Conservation (phyloP, 371 early-diverging fungal species). For the Syncephalastrum contaminatum region DNA sequence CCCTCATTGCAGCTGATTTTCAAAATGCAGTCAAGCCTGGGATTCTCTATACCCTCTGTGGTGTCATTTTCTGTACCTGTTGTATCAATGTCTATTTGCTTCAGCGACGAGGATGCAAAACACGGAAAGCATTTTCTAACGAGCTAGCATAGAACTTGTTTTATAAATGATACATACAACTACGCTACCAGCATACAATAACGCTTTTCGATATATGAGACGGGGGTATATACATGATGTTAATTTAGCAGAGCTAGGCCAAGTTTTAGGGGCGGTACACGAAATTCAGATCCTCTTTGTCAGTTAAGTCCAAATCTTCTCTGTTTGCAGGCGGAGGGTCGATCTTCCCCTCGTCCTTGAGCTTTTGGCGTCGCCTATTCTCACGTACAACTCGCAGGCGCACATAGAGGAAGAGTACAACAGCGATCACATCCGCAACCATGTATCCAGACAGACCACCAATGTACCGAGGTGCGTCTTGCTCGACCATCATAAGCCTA, state of each 20-base stretch:
- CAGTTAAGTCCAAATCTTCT: conserved; percentile 30
- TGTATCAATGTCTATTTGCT: too few relatives aligned
- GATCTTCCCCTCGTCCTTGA: conserved; percentile 7
- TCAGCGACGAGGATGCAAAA: too few relatives aligned
- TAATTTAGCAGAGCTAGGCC: too few relatives aligned
- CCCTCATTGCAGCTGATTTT: conserved; percentile 36
- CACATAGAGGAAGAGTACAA: conserved; percentile 18
- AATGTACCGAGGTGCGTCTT: conserved; percentile 14
- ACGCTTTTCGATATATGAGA: too few relatives aligned
- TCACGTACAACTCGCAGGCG: conserved; percentile 11
- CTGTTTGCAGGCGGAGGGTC: conserved; percentile 6
- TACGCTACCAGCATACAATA: too few relatives aligned
- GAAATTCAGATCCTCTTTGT: conserved; percentile 38
- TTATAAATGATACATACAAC: too few relatives aligned
- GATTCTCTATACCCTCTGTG: conserved; percentile 33
- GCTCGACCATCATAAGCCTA: conserved; percentile 18
- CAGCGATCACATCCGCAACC: conserved; percentile 22
- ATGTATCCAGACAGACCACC: conserved; percentile 22
- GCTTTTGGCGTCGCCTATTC: conserved; percentile 8
- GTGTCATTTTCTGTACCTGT: conserved; percentile 6
- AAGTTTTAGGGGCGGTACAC: conserved; percentile 26
- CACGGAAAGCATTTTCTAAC: too few relatives aligned
- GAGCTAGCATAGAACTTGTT: too few relatives aligned
- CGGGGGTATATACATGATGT: too few relatives aligned
- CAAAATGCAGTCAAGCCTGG: conserved; percentile 27